Percentiles rank a stretch among this genome's conserved stretches.
Evolutionary conservation across 2,329 filamentous ascomycete species (phyloP).

Genomic region (Neonectria faginata): DNA sequence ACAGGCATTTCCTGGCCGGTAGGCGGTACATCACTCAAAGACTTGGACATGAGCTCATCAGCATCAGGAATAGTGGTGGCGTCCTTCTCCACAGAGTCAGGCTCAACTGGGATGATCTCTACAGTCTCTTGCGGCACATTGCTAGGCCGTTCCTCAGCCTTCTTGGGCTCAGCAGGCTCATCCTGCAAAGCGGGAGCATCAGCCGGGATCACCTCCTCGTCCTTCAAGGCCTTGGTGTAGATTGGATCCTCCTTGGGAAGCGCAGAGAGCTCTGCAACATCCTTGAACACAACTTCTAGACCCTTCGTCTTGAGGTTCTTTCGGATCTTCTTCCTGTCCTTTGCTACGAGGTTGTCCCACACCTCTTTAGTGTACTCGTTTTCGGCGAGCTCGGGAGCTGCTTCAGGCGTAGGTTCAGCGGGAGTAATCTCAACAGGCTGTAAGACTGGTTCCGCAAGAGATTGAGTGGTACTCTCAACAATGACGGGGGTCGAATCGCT

Average conservation of each 20-base stretch:
- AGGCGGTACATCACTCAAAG: constrained; percentile 9
- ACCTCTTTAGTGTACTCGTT: constrained; percentile 40
- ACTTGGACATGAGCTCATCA: constrained; percentile 15
- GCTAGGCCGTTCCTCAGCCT: background rate
- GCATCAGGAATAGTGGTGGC: background rate
- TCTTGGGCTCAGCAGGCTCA: constrained; percentile 1
- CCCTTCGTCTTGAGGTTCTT: constrained; percentile 42
- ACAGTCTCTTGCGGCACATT: background rate
- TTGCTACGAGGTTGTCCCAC: constrained; percentile 35
- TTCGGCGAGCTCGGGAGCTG: constrained; percentile 19
- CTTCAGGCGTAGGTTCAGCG: constrained; percentile 7
- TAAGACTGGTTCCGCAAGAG: constrained; percentile 3
- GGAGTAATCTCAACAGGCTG: constrained; percentile 2
- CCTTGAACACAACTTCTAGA: constrained; percentile 35
- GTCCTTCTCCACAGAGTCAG: constrained; percentile 4
- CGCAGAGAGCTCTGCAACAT: constrained; percentile 15
- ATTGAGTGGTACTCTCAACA: background rate
- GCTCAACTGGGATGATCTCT: constrained; percentile 5
- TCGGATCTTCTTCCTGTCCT: constrained; percentile 43
- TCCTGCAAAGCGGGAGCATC: constrained; percentile 20
- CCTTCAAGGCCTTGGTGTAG: constrained; percentile 4
- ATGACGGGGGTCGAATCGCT: background rate
- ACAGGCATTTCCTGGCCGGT: background rate
- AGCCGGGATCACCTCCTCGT: background rate
- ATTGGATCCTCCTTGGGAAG: constrained; percentile 6